A percentile compares a stretch with the other conserved stretches of the same genome.
phyloP scores from a whole-genome alignment of 2,329 filamentous ascomycete species.

The Epichloe coenophiala region DNA sequence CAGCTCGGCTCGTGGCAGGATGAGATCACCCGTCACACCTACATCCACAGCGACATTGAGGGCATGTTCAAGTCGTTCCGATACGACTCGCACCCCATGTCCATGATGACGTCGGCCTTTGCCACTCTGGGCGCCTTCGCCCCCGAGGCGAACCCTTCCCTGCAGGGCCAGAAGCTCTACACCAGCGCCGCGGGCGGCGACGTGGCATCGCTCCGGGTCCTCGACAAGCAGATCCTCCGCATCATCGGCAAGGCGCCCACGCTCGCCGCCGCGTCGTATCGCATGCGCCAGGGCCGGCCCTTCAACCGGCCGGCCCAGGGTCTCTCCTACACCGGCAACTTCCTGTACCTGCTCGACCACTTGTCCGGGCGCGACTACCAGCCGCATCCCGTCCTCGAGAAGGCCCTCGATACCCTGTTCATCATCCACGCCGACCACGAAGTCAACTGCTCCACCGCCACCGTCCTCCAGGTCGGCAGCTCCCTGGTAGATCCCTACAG shows the following conservation, averaged over 20 bases:
- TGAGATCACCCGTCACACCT: slow-evolving; percentile 38
- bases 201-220: slow-evolving; percentile 24
- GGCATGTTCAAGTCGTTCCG: slow-evolving; percentile 37
- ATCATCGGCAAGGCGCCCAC: slow-evolving; percentile 39
- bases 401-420: slow-evolving; percentile 38
- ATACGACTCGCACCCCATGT: slow-evolving; percentile 39
- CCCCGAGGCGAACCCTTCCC: slow-evolving; percentile 35
- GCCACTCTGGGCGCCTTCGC: slow-evolving; percentile 35
- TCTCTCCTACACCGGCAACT: slow-evolving; percentile 39
- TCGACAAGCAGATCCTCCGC: slow-evolving; percentile 39
- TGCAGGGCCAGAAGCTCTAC: slow-evolving; percentile 36
- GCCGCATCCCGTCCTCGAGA: slow-evolving; percentile 35
- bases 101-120: slow-evolving; percentile 35
- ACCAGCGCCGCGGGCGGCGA: slow-evolving; percentile 30
- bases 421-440: slow-evolving; percentile 46
- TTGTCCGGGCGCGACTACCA: slow-evolving; percentile 31
- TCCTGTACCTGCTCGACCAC: slow-evolving; percentile 40
- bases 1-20: slow-evolving; percentile 29
- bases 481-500: slow-evolving; percentile 42
- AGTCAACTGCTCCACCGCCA: slow-evolving; percentile 43
- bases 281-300: slow-evolving; percentile 36
- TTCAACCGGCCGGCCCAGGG: slow-evolving; percentile 35
- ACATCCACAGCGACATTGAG: slow-evolving; percentile 34
- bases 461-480: slow-evolving; percentile 41
- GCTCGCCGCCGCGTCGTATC: slow-evolving; percentile 35